Evolutionary conservation across 2,329 filamentous ascomycete genomes (phyloP).

Genomic region (Penicillium crustosum): DNA sequence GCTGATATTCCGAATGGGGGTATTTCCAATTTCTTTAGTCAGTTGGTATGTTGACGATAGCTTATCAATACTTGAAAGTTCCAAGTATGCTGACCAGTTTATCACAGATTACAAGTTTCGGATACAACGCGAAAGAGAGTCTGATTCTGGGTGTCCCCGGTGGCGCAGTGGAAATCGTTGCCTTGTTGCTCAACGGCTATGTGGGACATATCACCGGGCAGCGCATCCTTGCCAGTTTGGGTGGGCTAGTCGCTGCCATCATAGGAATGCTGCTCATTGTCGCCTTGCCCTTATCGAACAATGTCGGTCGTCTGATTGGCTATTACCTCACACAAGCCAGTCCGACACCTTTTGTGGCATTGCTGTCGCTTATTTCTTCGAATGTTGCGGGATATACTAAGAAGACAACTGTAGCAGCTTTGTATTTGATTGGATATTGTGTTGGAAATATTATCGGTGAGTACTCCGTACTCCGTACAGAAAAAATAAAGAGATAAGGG

Average conservation of each 20-base stretch:
- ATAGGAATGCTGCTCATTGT: constrained; percentile 65
- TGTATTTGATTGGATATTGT: constrained; percentile 45
- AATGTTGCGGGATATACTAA: constrained; percentile 55
- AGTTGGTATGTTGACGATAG: constrained; percentile 42
- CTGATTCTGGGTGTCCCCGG: constrained; percentile 63
- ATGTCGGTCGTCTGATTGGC: constrained; percentile 59
- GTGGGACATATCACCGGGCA: constrained; percentile 58
- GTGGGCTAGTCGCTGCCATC: constrained; percentile 55
- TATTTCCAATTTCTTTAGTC: constrained; percentile 61
- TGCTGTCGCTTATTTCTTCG: constrained; percentile 62
- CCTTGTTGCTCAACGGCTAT: constrained; percentile 56
- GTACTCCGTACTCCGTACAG: not conserved
- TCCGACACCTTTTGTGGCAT: constrained; percentile 62
- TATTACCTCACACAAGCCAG: constrained; percentile 65
- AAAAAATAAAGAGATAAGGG: not conserved
- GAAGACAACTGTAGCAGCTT: constrained; percentile 48
- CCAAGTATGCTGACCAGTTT: not conserved
- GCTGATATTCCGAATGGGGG: constrained; percentile 61
- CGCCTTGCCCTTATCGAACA: constrained; percentile 58
- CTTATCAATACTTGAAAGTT: no score
- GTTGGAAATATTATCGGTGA: constrained; percentile 56
- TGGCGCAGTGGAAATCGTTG: constrained; percentile 64
- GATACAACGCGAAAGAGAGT: constrained; percentile 62
- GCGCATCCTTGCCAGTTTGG: constrained; percentile 57
- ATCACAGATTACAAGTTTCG: constrained; percentile 58